A percentile compares a stretch with the other conserved stretches of the same genome.
Evolutionary conservation across 2,329 filamentous ascomycete species (phyloP).

Genomic region (Penicillium sp.): DNA sequence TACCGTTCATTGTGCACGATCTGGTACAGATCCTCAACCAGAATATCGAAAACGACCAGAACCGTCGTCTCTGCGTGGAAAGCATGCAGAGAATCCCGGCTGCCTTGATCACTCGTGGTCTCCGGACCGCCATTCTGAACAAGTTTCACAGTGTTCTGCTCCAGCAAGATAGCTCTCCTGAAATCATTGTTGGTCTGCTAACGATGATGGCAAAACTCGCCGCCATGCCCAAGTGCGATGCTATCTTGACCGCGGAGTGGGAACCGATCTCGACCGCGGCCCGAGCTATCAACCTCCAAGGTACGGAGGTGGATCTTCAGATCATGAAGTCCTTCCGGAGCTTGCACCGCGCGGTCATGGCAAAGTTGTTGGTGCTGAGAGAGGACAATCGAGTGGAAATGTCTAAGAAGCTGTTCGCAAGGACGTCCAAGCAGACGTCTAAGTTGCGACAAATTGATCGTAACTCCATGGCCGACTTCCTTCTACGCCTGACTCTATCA

Average conservation of each 20-base stretch:
- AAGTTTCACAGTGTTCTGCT: slow-evolving; percentile 31
- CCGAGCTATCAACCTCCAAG: slow-evolving; percentile 30
- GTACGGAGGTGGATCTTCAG: slow-evolving; percentile 31
- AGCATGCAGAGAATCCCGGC: slow-evolving; percentile 37
- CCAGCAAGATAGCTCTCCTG: slow-evolving; percentile 23
- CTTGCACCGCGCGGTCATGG: slow-evolving; percentile 32
- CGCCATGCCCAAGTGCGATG: slow-evolving; percentile 38
- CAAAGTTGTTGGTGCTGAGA: slow-evolving; percentile 32
- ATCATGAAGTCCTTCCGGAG: slow-evolving; percentile 37
- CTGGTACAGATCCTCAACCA: slow-evolving; percentile 32
- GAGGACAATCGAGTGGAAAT: slow-evolving; percentile 32
- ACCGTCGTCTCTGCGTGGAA: slow-evolving; percentile 30
- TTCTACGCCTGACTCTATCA: slow-evolving; percentile 33
- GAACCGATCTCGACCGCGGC: slow-evolving; percentile 36
- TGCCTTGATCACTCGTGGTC: slow-evolving; percentile 35
- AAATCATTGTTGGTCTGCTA: slow-evolving; percentile 30
- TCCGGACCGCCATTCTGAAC: slow-evolving; percentile 33
- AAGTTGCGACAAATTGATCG: slow-evolving; percentile 31
- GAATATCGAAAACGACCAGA: slow-evolving; percentile 28
- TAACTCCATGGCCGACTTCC: slow-evolving; percentile 35
- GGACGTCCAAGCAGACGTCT: slow-evolving; percentile 27
- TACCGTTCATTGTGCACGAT: slow-evolving; percentile 32
- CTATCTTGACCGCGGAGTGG: slow-evolving; percentile 33
- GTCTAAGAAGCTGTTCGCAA: slow-evolving; percentile 34
- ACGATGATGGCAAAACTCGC: slow-evolving; percentile 40